These are phyloP conservation scores for Tylopilus sp. DNA, from an alignment of 1,284 basidiomycete genomes.

Conservation along the genomic window DNA sequence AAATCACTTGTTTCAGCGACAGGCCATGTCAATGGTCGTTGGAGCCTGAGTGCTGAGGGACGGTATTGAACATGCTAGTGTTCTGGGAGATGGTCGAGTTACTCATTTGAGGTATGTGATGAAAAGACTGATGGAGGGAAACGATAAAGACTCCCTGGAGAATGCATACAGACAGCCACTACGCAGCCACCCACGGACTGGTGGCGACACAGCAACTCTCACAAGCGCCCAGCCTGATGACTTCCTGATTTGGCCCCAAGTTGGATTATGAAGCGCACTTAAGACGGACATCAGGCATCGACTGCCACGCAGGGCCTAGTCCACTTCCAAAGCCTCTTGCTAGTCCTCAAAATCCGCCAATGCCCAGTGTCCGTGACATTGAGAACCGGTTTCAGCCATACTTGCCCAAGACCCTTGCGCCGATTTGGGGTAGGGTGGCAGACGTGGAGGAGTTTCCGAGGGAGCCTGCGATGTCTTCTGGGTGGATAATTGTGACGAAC, in stretches of 20 bases:
- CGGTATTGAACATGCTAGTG: neutral
- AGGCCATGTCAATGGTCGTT: neutral
- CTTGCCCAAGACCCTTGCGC: slow-evolving; percentile 93
- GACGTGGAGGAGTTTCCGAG: slow-evolving; percentile 96
- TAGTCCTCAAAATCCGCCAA: slow-evolving; percentile 91
- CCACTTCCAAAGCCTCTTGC: slow-evolving; percentile 93
- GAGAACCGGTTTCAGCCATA: slow-evolving; percentile 97
- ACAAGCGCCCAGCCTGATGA: too few species aligned
- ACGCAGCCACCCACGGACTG: too few species aligned
- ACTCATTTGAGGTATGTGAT: neutral
- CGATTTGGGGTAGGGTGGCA: slow-evolving; percentile 93
- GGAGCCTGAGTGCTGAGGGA: neutral
- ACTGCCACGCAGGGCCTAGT: slow-evolving; percentile 98
- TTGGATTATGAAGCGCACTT: slow-evolving; percentile 89
- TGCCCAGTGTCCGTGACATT: slow-evolving; percentile 93
- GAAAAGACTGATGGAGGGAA: neutral
- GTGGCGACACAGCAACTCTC: too few species aligned
- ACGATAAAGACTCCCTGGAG: neutral
- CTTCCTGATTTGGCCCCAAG: slow-evolving; percentile 82
- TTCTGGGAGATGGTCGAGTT: neutral
- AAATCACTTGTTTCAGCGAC: neutral
- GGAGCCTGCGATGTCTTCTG: slow-evolving; percentile 98
- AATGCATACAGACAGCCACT: too few species aligned
- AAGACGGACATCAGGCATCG: slow-evolving; percentile 96
- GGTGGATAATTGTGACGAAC: slow-evolving; percentile 98